Evolutionary conservation across 2,329 filamentous ascomycete species (phyloP).

Genomic region (Stagonosporopsis tanaceti): DNA sequence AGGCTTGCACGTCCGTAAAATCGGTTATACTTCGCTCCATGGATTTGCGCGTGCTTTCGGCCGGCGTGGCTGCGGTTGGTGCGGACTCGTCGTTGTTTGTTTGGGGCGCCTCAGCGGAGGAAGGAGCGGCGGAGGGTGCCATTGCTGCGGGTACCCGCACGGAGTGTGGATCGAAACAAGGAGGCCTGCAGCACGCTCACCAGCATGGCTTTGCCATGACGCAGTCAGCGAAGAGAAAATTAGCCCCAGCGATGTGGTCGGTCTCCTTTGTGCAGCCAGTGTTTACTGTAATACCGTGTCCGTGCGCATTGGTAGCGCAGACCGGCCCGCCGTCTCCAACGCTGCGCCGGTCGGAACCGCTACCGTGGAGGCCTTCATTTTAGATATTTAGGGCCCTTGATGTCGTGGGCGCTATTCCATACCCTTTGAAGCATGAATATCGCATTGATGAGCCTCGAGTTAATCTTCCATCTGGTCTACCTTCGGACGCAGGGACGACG

Average conservation of each 20-base stretch:
- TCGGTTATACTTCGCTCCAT: slow-evolving; percentile 41
- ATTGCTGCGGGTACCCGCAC: slow-evolving; percentile 32
- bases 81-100: slow-evolving; percentile 29
- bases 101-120: slow-evolving; percentile 37
- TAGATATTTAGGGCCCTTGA: background rate
- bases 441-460: slow-evolving; percentile 1
- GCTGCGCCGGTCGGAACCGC: slow-evolving; percentile 13
- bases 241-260: background rate
- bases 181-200: slow-evolving; percentile 24
- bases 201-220: slow-evolving; percentile 32
- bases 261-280: slow-evolving; percentile 19
- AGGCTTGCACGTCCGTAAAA: slow-evolving; percentile 43
- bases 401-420: background rate
- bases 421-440: background rate
- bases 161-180: slow-evolving; percentile 22
- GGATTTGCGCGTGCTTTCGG: slow-evolving; percentile 23
- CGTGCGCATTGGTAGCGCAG: too few species aligned
- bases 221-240: slow-evolving; percentile 16
- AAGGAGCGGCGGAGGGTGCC: slow-evolving; percentile 32
- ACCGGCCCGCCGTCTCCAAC: slow-evolving; percentile 10
- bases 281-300: too few species aligned
- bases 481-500: background rate
- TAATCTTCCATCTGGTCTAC: background rate
- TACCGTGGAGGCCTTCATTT: slow-evolving; percentile 1
- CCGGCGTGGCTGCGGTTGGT: slow-evolving; percentile 24